Evolutionary conservation across 306 rosid species (phyloP), one percentile per base, ranked within the genome.

Genomic region (Begonia loranthoides): DNA sequence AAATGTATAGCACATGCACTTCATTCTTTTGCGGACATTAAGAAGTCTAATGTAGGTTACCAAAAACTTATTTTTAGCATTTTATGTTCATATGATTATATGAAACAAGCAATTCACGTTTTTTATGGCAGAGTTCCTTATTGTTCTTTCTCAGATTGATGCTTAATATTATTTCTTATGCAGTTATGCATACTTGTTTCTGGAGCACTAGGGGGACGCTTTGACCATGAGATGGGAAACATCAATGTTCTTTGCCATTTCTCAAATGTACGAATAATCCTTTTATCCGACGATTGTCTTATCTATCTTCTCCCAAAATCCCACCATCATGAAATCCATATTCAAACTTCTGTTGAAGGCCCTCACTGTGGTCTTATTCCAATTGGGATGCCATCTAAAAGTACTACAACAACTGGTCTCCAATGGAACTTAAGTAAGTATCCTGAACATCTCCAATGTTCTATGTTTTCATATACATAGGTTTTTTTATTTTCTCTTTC

Each of bases 151-250:
- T 71, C 34, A 41, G 12, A 17, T 54, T 13, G 51, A 51, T 50
- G 40, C 12, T 36, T 17, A 50, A 45, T 24, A 9, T 54, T 51
- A 14, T 33, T 28, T 60, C 34, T 56, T 55, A 41, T 67, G 51
- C 76, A 92, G 99, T 57, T 76, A 54, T 74, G 96, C 79, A 80
- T 92, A 70, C 76, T 92, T 51, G 87, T 80, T 54, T 76, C 79
- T 55, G 99, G 99, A 66, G 94, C 96, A 60, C 88, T 92, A 55
- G 99, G 99, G 33, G 99, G 99, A 58, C 70, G 99, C 68, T 92
- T 92, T 66, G 99, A 92, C 70, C 99, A 92, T 12, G 94, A 86
- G 75, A 78, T 92, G 14, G 99, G 96, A 61, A 92, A 92, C 70
- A 67, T 92, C 54, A 92, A 92, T 46, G 87, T 86, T 41, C 57